Percentiles rank a stretch among this genome's conserved stretches.
phyloP scores from a whole-genome alignment of 306 rosid genomes.

The Quillaja saponaria region DNA sequence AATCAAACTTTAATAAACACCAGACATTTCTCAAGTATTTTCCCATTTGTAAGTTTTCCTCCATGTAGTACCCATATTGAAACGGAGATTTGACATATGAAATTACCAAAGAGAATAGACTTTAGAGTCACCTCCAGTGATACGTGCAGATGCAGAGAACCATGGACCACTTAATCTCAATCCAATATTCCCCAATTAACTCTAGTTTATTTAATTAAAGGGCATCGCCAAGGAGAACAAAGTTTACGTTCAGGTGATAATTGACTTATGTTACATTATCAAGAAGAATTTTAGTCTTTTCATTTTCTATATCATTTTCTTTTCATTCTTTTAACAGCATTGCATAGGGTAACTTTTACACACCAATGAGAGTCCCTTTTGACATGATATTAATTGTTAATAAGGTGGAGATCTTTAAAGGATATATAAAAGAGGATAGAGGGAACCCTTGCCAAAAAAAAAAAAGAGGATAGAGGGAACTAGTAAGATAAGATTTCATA shows the following conservation, averaged over 20 bases:
- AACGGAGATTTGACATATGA: conserved; percentile 1
- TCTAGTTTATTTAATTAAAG: not conserved
- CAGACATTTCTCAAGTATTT: conserved; percentile 10
- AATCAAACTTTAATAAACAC: not conserved
- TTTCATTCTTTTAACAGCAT: not conserved
- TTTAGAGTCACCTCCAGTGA: conserved; percentile 21
- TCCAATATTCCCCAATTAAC: conserved; percentile 23
- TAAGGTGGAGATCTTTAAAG: no score
- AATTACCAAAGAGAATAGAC: not conserved
- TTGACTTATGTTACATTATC: conserved; percentile 3
- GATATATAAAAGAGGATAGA: no score
- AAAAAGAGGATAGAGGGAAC: no score
- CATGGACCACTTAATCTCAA: conserved; percentile 33
- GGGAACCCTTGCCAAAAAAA: no score
- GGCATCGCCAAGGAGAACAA: no score
- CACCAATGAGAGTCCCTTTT: no score
- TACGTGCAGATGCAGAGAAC: conserved; percentile 20
- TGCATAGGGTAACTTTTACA: conserved; percentile 3
- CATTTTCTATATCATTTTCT: not conserved
- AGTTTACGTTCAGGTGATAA: not conserved
- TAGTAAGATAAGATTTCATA: no score
- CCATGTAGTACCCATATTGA: conserved; percentile 8
- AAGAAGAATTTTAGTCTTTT: not conserved
- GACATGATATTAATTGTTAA: no score
- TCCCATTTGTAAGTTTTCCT: not conserved